Conservation (phyloP, 2,329 filamentous ascomycete genomes). For the Neoarthrinium moseri region DNA sequence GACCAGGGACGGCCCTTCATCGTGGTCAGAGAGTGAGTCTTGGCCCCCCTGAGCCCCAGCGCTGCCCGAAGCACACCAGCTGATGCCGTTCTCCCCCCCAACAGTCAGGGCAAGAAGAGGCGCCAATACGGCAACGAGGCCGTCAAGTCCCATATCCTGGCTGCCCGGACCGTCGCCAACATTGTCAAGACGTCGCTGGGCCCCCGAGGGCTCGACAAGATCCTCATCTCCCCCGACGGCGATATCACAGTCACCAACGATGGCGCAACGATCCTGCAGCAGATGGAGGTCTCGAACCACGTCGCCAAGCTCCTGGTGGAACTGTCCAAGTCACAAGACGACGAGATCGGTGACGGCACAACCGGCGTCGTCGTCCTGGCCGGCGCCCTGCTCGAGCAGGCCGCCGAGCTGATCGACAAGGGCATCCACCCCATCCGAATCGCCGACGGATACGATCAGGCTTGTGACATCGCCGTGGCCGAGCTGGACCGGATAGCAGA, state of each 20-base stretch:
- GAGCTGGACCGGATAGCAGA: constrained; percentile 94
- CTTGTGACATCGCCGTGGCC: constrained; percentile 92
- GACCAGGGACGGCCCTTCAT: constrained; percentile 97
- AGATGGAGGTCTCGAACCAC: constrained; percentile 99
- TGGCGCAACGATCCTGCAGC: constrained; percentile 92
- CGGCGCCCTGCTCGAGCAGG: constrained; percentile 92
- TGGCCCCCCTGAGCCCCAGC: constrained; percentile 17
- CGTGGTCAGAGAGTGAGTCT: constrained; percentile 88
- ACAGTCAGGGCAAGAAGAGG: constrained; percentile 94
- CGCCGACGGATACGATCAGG: constrained; percentile 96
- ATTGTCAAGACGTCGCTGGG: constrained; percentile 97
- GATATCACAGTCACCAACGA: constrained; percentile 99
- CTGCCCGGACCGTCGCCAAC: constrained; percentile 91
- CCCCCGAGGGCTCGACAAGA: constrained; percentile 96
- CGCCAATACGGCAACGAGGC: constrained; percentile 95
- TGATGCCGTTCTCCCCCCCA: constrained; percentile 10
- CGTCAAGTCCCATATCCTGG: constrained; percentile 97
- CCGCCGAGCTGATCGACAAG: constrained; percentile 97
- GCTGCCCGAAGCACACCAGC: not conserved
- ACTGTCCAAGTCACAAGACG: constrained; percentile 96
- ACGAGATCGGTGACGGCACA: constrained; percentile 97
- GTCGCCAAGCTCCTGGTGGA: constrained; percentile 96
- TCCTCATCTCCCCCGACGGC: constrained; percentile 95
- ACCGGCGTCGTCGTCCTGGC: constrained; percentile 96
- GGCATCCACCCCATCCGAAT: constrained; percentile 98